These are phyloP conservation scores for Xeromyces bisporus DNA, from an alignment of 495 filamentous ascomycete species.

Conservation along the genomic window DNA sequence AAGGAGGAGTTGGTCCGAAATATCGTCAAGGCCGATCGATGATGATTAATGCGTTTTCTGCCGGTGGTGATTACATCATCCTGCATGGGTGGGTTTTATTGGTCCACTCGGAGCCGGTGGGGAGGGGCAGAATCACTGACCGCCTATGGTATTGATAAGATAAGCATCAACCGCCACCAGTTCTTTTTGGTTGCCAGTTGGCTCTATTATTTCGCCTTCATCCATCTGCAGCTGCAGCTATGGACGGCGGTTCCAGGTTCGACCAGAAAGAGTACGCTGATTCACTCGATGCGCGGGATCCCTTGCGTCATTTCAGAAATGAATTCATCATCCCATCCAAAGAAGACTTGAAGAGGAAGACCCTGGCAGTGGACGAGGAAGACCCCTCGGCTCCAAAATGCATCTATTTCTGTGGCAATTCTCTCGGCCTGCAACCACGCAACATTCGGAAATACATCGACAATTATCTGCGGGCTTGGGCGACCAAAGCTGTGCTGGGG, in stretches of 20 bases:
- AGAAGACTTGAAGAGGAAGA: conserved; percentile 53
- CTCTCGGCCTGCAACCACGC: conserved; percentile 75
- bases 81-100: conserved; percentile 12
- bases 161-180: no score
- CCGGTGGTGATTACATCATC: conserved; percentile 1
- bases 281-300: conserved; percentile 51
- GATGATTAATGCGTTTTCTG: conserved; percentile 1
- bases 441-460: conserved; percentile 52
- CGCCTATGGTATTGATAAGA: no score
- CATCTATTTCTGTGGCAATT: conserved; percentile 95
- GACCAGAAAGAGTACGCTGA: conserved; percentile 39
- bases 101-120: conserved; percentile 12
- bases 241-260: conserved; percentile 26
- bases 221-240: no score
- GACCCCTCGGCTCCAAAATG: conserved; percentile 28
- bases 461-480: conserved; percentile 73
- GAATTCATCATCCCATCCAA: conserved; percentile 80
- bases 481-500: conserved; percentile 79
- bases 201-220: neutral
- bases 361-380: conserved; percentile 26
- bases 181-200: no score
- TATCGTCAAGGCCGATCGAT: neutral
- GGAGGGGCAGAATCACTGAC: conserved; percentile 18
- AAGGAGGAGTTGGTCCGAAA: no score
- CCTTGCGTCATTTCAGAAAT: conserved; percentile 44